phyloP scores from a whole-genome alignment of 441 rosid species.

The Geranium incanum region DNA sequence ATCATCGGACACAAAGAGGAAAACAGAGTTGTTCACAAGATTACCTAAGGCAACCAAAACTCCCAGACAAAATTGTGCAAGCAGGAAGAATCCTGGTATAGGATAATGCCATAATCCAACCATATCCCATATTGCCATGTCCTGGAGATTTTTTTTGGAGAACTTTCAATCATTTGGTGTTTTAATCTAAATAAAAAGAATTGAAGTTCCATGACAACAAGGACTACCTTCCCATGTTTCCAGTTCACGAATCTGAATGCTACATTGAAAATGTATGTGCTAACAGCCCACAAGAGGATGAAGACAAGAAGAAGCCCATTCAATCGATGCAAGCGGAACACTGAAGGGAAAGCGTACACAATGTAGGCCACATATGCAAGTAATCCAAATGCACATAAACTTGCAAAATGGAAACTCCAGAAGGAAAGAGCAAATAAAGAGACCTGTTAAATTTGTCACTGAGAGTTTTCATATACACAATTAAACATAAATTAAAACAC shows the following conservation, averaged over 20 bases:
- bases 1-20: conserved; percentile 74
- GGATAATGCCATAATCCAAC: conserved; percentile 99
- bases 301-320: conserved; percentile 95
- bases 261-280: conserved; percentile 93
- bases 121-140: conserved; percentile 97
- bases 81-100: conserved; percentile 88
- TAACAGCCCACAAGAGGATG: conserved; percentile 93
- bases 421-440: conserved; percentile 86
- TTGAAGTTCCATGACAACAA: conserved; percentile 20
- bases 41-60: conserved; percentile 94
- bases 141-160: conserved; percentile 44
- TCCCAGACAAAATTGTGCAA: conserved; percentile 98
- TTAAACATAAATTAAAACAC: not conserved
- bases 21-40: conserved; percentile 93
- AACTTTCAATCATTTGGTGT: conserved; percentile 18
- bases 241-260: conserved; percentile 78
- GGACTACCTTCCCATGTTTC: conserved; percentile 81
- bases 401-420: conserved; percentile 99
- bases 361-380: conserved; percentile 98
- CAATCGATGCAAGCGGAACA: conserved; percentile 82
- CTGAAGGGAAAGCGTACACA: conserved; percentile 87
- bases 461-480: conserved; percentile 14
- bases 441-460: conserved; percentile 51
- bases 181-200: conserved; percentile 11
- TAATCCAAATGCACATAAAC: conserved; percentile 91